Base-by-base conservation (phyloP, 1,284 basidiomycete genomes). In the Ustilago hordei region DNA sequence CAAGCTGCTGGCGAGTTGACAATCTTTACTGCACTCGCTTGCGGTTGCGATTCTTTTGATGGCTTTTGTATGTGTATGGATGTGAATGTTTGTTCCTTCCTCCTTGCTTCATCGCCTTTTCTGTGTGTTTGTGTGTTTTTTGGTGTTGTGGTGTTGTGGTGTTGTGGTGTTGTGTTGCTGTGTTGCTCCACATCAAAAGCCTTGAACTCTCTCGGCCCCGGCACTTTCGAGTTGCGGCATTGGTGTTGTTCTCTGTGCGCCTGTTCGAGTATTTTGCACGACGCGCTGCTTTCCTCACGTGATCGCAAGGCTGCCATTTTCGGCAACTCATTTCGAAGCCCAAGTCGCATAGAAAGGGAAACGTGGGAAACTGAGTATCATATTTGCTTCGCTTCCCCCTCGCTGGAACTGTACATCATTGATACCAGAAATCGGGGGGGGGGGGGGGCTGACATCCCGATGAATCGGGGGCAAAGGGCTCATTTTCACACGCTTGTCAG, bases 321-420 rank as follows among this genome's bases (percentile, higher is more conserved):
- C 23, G 19, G 13, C 8, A 5, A 5, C 45, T 50, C 13, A 5
- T 50, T 50, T 50, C 28, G n/a, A 7, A 28, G 45, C 39, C 55
- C 39, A 57, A 43, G 38, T 57, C 55, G 41, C 55, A 41, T 57
- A 47, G 31, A 41, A 43, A 54, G 41, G 9, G 28, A 39, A 32
- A 41, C 41, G 55, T 57, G 55, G 55, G 55, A 57, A 55, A 55
- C 41, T 34, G 7, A 43, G 39, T 12, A 35, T 50, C 28, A 28
- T 50, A 32, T 15, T 54, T 0, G 28, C 52, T 54, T 54, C 35
- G 48, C 48, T 31, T 19, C 19, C 19, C n/a, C n/a, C n/a, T n/a
- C n/a, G n/a, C n/a, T n/a, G 13, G 38, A 9, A 17, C 15, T 2
- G 9, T 39, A 17, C 3, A 39, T 28, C 23, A 28, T 28, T 28